Evolutionary conservation across 163 green algal genomes (phyloP), one percentile per base, ranked within the genome.

Genomic region (Volvox carteri): DNA sequence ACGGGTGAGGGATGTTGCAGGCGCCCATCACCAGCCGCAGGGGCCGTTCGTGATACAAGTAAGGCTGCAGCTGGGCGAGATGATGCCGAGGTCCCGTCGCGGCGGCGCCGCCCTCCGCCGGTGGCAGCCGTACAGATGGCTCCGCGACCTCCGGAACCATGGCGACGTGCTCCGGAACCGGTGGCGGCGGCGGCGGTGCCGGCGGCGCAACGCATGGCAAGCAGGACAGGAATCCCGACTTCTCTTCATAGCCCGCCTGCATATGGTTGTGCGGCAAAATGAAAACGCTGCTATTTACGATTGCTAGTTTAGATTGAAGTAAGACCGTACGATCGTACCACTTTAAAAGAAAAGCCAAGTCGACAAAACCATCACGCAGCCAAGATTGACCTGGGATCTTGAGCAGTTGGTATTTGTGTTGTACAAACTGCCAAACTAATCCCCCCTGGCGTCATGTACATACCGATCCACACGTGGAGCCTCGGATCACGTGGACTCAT

Each of bases 1-100:
- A 21, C 1, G 78, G 78, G 42, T 86, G 78, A 9, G 78, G 78
- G 28, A 86, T 62, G 78, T 86, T 86, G 78, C 78, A 86, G 25
- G 78, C 56, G 56, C 78, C 78, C 78, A 86, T 60, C 12, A 76
- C 58, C 28, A 86, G 58, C 8, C 78, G 78, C 41, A 86, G 42
- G 52, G 78, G 78, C 42, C 8, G 21, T n/a, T 86, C 78, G 18
- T 81, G 35, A 4, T 35, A 41, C 6, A 6, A 54, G 70, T 7
- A 30, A 23, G 41, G n/a, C 39, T 14, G 37, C 33, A 21, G 35
- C 33, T 46, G n/a, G 28, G 68, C 11, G 68, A 30, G 23, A 33
- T 30, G 25, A 19, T 7, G 4, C 16, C 18, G 75, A n/a, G 33
- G 37, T 0, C 7, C 52, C 33, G 21, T 52, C 39, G 33, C 8